A percentile compares a stretch with the other conserved stretches of the same genome.
Conservation (phyloP, 139 green algal species). For the Astrephomene gubernaculifera region DNA sequence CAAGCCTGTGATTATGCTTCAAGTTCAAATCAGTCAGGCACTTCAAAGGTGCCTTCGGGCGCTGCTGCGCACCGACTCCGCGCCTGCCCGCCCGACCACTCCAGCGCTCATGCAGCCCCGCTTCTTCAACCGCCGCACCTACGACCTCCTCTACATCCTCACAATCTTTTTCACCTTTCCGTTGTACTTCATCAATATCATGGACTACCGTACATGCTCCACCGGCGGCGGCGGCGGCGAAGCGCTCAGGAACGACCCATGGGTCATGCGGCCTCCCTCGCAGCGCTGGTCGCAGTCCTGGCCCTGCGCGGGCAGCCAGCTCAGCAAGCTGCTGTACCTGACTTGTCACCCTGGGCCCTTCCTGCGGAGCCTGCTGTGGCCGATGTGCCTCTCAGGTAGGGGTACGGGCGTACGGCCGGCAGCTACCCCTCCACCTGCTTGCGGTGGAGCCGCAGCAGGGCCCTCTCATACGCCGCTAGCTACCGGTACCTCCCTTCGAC, state of each 20-base stretch:
- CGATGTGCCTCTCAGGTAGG: not conserved
- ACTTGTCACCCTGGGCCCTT: not conserved
- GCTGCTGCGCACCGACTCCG: too few species aligned
- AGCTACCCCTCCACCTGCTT: not conserved
- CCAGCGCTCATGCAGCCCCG: too few species aligned
- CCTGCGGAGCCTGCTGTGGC: conserved; percentile 8
- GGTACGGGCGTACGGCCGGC: not conserved
- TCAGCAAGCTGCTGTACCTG: not conserved
- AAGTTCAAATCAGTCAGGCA: too few species aligned
- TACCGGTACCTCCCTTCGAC: not conserved
- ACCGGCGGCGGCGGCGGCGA: not conserved
- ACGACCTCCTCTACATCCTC: not conserved
- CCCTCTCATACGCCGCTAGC: not conserved
- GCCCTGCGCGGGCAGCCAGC: not conserved
- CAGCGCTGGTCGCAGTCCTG: not conserved
- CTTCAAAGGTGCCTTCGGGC: too few species aligned
- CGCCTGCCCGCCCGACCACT: too few species aligned
- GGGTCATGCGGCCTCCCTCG: not conserved
- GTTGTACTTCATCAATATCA: conserved; percentile 11
- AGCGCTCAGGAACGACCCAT: not conserved
- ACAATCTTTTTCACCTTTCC: not conserved
- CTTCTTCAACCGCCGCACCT: not conserved
- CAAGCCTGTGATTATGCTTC: too few species aligned
- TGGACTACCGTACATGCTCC: conserved; percentile 13
- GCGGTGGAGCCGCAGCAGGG: not conserved